Base-by-base conservation (phyloP, 2,329 filamentous ascomycete species). In the Purpureocillium takamizusanense region DNA sequence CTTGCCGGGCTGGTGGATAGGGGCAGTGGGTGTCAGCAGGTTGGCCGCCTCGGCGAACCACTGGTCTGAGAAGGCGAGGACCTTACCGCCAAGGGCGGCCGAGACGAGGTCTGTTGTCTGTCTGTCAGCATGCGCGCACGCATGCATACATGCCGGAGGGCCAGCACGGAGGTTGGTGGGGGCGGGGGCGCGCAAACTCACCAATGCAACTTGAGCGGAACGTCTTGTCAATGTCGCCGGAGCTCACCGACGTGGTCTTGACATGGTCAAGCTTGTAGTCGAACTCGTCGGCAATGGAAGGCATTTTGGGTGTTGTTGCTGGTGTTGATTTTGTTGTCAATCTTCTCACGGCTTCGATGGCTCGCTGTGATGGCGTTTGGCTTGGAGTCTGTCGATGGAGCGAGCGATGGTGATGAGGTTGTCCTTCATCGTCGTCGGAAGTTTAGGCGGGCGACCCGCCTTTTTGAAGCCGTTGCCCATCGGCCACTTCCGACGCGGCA, bases 1-100 rank as follows among this genome's bases (percentile, higher is more conserved):
- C 60, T 81, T 80, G 44, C 78, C 78, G 2, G 71, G 70, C 52
- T 79, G 70, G 45, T 71, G 67, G 55, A 83, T 74, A 29, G 79
- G 78, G 23, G 77, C 56, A 17, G 70, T 76, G n/a, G 77, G 75
- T 23, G 72, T 83, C 44, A 83, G 56, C 41, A 83, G 66, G 56
- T 83, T 83, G 41, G 64, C 52, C 16, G 79, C 78, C 48, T 79
- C 74, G 32, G 78, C 79, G 52, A 83, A 83, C 76, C 76, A 83
- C 60, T 83, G 66, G 54, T 83, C 75, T 35, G 78, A 83, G 57
- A 72, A 79, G 40, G 68, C 81, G 14, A 83, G 67, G 41, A 83
- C 65, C 55, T 74, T 78, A 42, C 78, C 77, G 44, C 77, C 79
- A 33, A 83, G 59, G 7, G 73, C 63, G 7, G 70, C 69, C 31